Evolutionary conservation across 768 basidiomycete species (phyloP).

Genomic region (Polyporus arcularius): DNA sequence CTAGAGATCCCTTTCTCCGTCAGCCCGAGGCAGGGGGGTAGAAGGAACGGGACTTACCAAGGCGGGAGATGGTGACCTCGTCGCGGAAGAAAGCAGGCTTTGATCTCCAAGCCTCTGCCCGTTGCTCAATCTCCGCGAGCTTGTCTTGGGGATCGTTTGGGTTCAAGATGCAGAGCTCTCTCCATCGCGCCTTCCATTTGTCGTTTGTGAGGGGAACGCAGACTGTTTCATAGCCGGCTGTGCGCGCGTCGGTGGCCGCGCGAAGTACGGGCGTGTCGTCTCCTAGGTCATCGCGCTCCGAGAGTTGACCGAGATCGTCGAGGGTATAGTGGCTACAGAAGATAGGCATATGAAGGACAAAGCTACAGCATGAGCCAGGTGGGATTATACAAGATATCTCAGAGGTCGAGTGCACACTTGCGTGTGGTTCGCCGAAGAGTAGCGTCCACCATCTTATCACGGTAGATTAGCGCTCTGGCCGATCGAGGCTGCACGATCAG

Average conservation of each 20-base stretch:
- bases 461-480: slow-evolving; percentile 12
- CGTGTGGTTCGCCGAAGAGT: not conserved
- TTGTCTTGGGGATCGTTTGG: slow-evolving; percentile 40
- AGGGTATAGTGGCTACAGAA: slow-evolving; percentile 29
- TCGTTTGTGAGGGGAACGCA: slow-evolving; percentile 89
- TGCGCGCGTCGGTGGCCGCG: slow-evolving; percentile 51
- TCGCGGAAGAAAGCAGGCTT: slow-evolving; percentile 76
- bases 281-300: slow-evolving; percentile 19
- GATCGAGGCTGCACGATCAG: not conserved
- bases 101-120: slow-evolving; percentile 86
- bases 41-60: slow-evolving; percentile 57
- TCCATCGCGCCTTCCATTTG: slow-evolving; percentile 88
- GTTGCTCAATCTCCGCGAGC: slow-evolving; percentile 48
- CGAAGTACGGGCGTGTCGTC: slow-evolving; percentile 50
- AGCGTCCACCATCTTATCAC: slow-evolving; percentile 15
- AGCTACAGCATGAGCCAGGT: not conserved
- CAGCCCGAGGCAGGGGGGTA: not conserved
- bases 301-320: slow-evolving; percentile 26
- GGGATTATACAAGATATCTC: not conserved
- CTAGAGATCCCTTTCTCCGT: slow-evolving; percentile 36
- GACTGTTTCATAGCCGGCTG: slow-evolving; percentile 73
- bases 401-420: not conserved
- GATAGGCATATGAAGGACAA: slow-evolving; percentile 19
- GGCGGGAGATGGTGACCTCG: slow-evolving; percentile 86
- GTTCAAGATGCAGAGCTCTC: slow-evolving; percentile 79